Evolutionary conservation across 495 filamentous ascomycete species (phyloP), one percentile per base, ranked within the genome.

Genomic region (Achaetomiella virescens): DNA sequence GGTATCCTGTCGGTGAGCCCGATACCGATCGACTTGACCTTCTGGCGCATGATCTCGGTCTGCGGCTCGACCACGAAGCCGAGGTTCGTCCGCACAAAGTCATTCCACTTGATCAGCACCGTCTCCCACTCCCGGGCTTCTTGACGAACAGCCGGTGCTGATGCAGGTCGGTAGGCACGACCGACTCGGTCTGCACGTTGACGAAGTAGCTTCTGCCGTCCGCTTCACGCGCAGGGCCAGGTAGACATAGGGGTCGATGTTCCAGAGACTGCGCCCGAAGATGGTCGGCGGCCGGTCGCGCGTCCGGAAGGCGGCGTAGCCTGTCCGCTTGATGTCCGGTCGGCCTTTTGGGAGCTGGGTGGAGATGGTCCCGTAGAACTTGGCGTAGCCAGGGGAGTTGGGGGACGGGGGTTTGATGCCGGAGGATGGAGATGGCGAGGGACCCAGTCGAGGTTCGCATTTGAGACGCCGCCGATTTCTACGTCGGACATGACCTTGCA

Each of bases 71-170:
- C 83, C 0, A 96, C 88, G 55, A 84, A 79, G 17, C 93, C 93
- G 63, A 91, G 78, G 68, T 96, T 97, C 33, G 95, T 98, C 48
- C 95, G 81, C 50, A 97, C 92, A 69, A 98, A 97, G 43, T 95
- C 87, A 66, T 84, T 84, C 76, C 90, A 92, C 40, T 87, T 87
- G 49, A 98, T 84, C 45, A 95, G 64, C 22, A 97, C 81, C 9
- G 91, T 95, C 76, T 98, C 91, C 93, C 93, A 98, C 62, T 90
- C 79, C 91, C 89, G 0, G 86, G 83, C 35, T 83, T 83, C 66
- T 83, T 85, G 17, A 87, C 81, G 70, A 95, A 95, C 14, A 98
- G 67, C 57, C 95, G 78, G 70, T 98, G 95, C 71, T 98, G 93
- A 70, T 97, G 95, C 55, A 98, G 77, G 71, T 98, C 93, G 3